A percentile compares a stretch with the other conserved stretches of the same genome.
Conservation (phyloP, 2,329 filamentous ascomycete genomes). For the Monilinia fructicola region DNA sequence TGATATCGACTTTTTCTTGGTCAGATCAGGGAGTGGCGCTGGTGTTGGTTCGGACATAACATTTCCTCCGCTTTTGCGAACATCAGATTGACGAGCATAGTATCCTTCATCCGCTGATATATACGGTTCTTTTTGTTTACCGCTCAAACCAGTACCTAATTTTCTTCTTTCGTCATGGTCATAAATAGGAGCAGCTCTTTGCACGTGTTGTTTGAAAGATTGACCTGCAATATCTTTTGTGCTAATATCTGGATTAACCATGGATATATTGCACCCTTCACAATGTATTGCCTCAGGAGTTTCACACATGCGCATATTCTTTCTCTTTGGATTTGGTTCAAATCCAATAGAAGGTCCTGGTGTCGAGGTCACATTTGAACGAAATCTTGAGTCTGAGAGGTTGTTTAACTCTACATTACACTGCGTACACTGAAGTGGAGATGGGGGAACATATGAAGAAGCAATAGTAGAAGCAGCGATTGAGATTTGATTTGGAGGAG, state of each 20-base stretch:
- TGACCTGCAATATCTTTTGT: not conserved
- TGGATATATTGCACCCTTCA: slow-evolving; percentile 13
- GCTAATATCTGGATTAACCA: not conserved
- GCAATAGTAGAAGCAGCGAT: not conserved
- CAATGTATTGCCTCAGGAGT: not conserved
- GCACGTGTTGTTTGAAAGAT: not conserved
- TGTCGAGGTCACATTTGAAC: too few species aligned
- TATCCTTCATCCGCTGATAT: slow-evolving; percentile 4
- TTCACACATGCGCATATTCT: not conserved
- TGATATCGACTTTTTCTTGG: slow-evolving; percentile 12
- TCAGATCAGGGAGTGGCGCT: slow-evolving; percentile 17
- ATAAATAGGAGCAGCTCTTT: not conserved
- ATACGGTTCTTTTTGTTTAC: not conserved
- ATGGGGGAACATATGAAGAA: not conserved
- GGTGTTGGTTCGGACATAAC: not conserved
- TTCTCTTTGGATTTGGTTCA: not conserved
- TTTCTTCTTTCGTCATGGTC: not conserved
- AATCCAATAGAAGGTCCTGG: not conserved
- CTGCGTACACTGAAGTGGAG: slow-evolving; percentile 11
- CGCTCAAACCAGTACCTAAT: not conserved
- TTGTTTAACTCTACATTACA: slow-evolving; percentile 12
- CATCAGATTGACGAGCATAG: slow-evolving; percentile 11
- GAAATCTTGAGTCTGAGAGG: not conserved
- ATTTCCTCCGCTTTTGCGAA: slow-evolving; percentile 2
- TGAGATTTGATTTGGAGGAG: not conserved